Base-by-base conservation (phyloP, 495 filamentous ascomycete genomes). In the Jackrogersella minutella region DNA sequence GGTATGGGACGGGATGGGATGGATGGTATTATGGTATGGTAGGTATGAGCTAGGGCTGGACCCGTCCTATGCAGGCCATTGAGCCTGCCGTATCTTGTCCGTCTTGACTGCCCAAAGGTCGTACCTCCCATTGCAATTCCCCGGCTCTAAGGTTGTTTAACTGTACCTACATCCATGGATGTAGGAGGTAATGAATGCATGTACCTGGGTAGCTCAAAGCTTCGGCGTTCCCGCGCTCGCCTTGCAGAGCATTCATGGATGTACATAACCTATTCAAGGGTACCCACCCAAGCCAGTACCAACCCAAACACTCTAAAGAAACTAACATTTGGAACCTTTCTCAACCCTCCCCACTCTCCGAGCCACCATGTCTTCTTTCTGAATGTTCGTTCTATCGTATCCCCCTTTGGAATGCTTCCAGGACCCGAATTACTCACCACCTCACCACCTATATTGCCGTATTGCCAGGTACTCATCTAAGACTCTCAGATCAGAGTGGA, bases 291-390 rank as follows among this genome's bases (percentile, higher is more conserved):
- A 46, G 41, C 41, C 21, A 19, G 39, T 22, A 10, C 21, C 16
- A 16, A 44, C 17, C 40, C 10, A 44, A 44, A 11, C 26, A 47
- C 13, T 21, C 30, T 26, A 21, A 46, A 24, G 14, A 30, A 22
- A 5, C 13, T 14, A 30, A 17, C n/a, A 14, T 24, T 31, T 31
- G 26, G 28, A 49, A 26, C 43, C 33, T 37, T 56, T 31, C 24
- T 49, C 34, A 43, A 11, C 33, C 47, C 30, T 58, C 36, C 47
- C 30, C 46, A 31, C 36, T 31, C 16, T 40, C 34, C 55, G 55
- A 64, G 60, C 60, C 66, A 64, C 59, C 66, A 69, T 59, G 60
- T 64, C 60, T 69, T 68, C 44, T 58, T 53, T 3, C 24, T 54
- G 40, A 41, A 17, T 60, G 49, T 55, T 21, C 34, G 66, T 64